Evolutionary conservation across 2,329 filamentous ascomycete genomes (phyloP), one percentile per base, ranked within the genome.

Genomic region (Blastomyces emzantsi): DNA sequence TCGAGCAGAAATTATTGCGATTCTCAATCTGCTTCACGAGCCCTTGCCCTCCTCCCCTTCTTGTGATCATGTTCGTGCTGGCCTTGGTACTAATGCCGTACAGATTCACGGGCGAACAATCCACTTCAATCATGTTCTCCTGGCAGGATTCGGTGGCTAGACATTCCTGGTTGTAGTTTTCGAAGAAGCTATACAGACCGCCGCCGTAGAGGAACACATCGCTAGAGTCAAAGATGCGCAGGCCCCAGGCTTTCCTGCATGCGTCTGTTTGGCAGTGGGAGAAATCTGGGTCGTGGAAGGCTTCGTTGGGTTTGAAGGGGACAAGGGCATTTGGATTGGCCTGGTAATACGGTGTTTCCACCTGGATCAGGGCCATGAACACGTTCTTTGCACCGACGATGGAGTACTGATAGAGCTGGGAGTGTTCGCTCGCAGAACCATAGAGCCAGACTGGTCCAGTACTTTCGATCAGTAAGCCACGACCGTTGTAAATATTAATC

Each of bases 331-430:
- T 83, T 4, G 92, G 90, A 78, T 93, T 92, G 73, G 88, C 84
- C 78, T 96, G 90, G 82, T 88, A 91, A 80, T 86, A 85, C 19
- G 92, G 89, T 5, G 92, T 96, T 78, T 97, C 93, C 3, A 90
- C 90, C 78, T 97, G 92, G 70, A 96, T 90, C 60, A 90, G 79
- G 13, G 85, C 87, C 83, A 95, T 87, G 79, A 89, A 96, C 66
- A 96, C 82, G 72, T 92, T 88, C 71, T 85, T 82, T 1, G 92
- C 90, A 66, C 87, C 87, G 72, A 83, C 79, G 71, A 97, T 79
- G 76, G 96, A 89, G 80, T 96, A 96, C 80, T 97, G 93, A 77
- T 87, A 87, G 11, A 85, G 75, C 66, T 80, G 78, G 70, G 79
- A 80, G 72, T 87, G 85, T 73, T 87, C 85, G 5, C 83, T 82